Evolutionary conservation across 768 basidiomycete genomes (phyloP), one percentile per base, ranked within the genome.

Genomic region (Xerocomus spinulosus): DNA sequence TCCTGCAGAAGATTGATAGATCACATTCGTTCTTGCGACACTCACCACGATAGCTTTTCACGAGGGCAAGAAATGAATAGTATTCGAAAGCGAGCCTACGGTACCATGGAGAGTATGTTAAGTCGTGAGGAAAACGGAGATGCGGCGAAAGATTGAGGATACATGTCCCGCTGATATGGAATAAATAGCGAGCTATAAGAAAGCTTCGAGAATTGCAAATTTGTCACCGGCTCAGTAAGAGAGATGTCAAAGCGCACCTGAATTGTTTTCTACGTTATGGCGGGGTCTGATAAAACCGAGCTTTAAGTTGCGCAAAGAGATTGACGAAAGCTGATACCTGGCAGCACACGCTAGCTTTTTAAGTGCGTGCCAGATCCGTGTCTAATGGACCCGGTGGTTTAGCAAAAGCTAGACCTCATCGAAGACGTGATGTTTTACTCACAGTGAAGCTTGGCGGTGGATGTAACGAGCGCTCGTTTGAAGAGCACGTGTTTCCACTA

Each of bases 181-280:
- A 7, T 26, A 13, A 42, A 24, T 15, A 48, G 33, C 3, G 7
- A 33, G 37, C 49, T 24, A 64, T 37, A 58, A 46, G 32, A 64
- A 59, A 29, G 18, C 59, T 58, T 28, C 10, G 18, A 46, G 21
- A n/a, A n/a, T 33, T 6, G 18, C 46, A 24, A 38, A 28, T 33
- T 0, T 14, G 46, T 23, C 13, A 24, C n/a, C 14, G 28, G 33
- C 32, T 4, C 21, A 28, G 15, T 12, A 10, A 18, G 21, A 29
- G 24, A 14, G 9, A 6, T 25, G 7, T n/a, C n/a, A n/a, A 13
- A 5, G 52, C 65, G 45, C 24, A 43, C 65, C 62, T 48, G 65
- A 49, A 40, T 65, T 64, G 15, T 54, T 26, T 4, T 59, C 54
- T 10, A 44, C 20, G 7, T 35, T 44, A 30, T 50, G 48, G 21